Percentiles rank a stretch among this genome's conserved stretches.
These are phyloP conservation scores for Scytalidium sp. DNA, from an alignment of 2,329 filamentous ascomycete species.

Conservation along the genomic window DNA sequence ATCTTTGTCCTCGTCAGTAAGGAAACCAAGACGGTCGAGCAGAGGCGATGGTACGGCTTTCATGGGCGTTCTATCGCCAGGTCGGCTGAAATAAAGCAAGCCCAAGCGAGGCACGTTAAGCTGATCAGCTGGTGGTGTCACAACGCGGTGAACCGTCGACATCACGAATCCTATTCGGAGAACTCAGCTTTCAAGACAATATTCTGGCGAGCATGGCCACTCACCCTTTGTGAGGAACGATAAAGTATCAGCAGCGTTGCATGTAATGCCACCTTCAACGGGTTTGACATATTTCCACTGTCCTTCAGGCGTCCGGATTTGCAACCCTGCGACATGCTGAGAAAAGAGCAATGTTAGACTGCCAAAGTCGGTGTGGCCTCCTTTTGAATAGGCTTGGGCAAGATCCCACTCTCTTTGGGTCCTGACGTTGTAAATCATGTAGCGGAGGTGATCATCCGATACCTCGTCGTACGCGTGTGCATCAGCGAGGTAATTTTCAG, in stretches of 20 bases:
- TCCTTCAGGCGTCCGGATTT: conserved; percentile 42
- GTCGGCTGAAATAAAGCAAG: conserved; percentile 38
- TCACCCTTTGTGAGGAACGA: conserved; percentile 41
- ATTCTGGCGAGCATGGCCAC: not conserved
- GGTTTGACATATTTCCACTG: conserved; percentile 49
- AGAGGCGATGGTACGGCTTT: conserved; percentile 33
- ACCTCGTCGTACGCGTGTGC: conserved; percentile 51
- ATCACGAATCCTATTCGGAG: conserved; percentile 38
- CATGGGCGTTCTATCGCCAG: conserved; percentile 26
- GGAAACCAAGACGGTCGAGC: conserved; percentile 33
- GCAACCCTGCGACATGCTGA: conserved; percentile 54
- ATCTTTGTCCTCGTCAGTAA: conserved; percentile 37
- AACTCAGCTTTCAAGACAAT: conserved; percentile 4
- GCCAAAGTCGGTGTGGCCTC: conserved; percentile 54
- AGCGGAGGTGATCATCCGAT: conserved; percentile 55
- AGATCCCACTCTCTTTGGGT: conserved; percentile 41
- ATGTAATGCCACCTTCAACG: conserved; percentile 46
- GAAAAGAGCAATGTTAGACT: conserved; percentile 55
- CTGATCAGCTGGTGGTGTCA: conserved; percentile 41
- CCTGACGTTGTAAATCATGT: conserved; percentile 55
- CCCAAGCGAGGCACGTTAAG: conserved; percentile 44
- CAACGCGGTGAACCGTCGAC: conserved; percentile 41
- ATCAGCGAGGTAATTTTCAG: conserved; percentile 50
- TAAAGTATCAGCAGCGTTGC: conserved; percentile 49
- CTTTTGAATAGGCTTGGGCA: conserved; percentile 37